Conservation (phyloP, 805 yeast genomes). For the Saccharomycopsis sp. region DNA sequence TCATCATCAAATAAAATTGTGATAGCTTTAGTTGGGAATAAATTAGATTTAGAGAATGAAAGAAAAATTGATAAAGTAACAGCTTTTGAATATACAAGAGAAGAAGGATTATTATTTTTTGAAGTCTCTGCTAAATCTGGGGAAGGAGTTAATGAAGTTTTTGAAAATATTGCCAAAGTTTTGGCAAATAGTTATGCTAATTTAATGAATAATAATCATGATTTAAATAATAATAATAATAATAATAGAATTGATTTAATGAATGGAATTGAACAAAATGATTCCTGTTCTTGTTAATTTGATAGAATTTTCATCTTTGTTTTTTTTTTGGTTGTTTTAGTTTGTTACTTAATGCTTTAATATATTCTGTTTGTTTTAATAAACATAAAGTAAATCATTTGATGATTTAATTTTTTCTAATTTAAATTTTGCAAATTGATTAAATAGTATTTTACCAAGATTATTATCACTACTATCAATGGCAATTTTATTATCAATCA, state of each 20-base stretch:
- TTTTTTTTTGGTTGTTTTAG: too few relatives aligned
- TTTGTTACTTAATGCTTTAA: too few relatives aligned
- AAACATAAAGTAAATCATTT: too few relatives aligned
- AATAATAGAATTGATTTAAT: not conserved
- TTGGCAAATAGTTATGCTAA: slow-evolving; percentile 19
- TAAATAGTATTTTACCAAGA: too few relatives aligned
- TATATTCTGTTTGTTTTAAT: too few relatives aligned
- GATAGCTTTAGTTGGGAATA: slow-evolving; percentile 71
- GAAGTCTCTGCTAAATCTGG: slow-evolving; percentile 57
- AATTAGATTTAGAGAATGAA: slow-evolving; percentile 42
- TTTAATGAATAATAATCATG: not conserved
- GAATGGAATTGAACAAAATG: not conserved
- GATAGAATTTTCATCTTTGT: too few relatives aligned
- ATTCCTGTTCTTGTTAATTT: not conserved
- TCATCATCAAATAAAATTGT: slow-evolving; percentile 54
- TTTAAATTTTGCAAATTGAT: too few relatives aligned
- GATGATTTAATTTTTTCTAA: too few relatives aligned
- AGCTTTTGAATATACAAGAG: slow-evolving; percentile 47
- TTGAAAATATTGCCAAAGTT: slow-evolving; percentile 39
- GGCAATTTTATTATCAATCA: too few relatives aligned
- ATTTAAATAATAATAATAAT: not conserved
- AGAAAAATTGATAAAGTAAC: slow-evolving; percentile 34
- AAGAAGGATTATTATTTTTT: slow-evolving; percentile 37
- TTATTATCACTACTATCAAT: too few relatives aligned
- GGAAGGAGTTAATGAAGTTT: slow-evolving; percentile 35